These are phyloP conservation scores for Ogataea populi-albae DNA, from an alignment of 805 yeast genomes.

Conservation along the genomic window DNA sequence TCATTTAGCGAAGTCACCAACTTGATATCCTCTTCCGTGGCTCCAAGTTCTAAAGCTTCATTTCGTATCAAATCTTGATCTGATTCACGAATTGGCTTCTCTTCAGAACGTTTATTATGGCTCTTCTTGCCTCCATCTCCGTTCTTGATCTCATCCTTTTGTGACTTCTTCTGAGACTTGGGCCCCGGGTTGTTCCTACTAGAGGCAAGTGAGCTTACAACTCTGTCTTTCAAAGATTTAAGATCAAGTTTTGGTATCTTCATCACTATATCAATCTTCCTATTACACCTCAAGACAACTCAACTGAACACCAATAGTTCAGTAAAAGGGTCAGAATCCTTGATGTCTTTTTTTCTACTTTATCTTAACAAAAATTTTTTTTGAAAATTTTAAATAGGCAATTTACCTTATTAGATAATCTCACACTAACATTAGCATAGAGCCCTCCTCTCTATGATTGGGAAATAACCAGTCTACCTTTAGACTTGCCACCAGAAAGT, in stretches of 20 bases:
- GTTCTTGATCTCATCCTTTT: conserved; percentile 1
- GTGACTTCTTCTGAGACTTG: conserved; percentile 14
- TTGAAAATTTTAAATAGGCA: background rate
- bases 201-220: conserved; percentile 48
- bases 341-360: conserved; percentile 6
- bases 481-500: conserved; percentile 37
- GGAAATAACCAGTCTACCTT: conserved; percentile 41
- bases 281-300: background rate
- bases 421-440: no score
- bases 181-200: conserved; percentile 21
- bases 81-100: conserved; percentile 8
- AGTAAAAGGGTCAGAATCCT: background rate
- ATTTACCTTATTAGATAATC: background rate
- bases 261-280: conserved; percentile 30
- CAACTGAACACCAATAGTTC: background rate
- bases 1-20: conserved; percentile 50
- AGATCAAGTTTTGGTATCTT: conserved; percentile 44
- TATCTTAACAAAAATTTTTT: conserved; percentile 3
- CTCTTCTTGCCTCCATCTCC: conserved; percentile 11
- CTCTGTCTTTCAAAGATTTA: conserved; percentile 62
- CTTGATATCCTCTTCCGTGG: conserved; percentile 76
- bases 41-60: conserved; percentile 81
- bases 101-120: conserved; percentile 7
- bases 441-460: no score
- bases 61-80: conserved; percentile 46